Evolutionary conservation across 2,329 filamentous ascomycete species (phyloP).

Genomic region (Geosmithia putterillii): DNA sequence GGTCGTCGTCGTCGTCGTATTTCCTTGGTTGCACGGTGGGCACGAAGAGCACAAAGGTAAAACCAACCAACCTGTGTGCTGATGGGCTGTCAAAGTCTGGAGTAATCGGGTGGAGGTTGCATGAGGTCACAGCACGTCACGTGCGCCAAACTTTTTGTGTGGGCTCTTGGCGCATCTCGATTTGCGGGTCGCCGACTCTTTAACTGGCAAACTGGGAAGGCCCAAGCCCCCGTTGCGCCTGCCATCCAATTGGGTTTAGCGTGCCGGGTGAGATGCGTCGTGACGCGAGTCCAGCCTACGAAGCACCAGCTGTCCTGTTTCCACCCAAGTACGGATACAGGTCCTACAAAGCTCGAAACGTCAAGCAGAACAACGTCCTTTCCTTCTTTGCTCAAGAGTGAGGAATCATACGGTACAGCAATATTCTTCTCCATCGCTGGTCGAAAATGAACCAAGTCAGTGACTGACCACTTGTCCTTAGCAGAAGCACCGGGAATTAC

Average conservation of each 20-base stretch:
- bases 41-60: not conserved
- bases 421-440: not conserved
- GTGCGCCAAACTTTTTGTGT: constrained; percentile 3
- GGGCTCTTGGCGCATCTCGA: not conserved
- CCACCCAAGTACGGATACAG: not conserved
- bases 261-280: not conserved
- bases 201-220: not conserved
- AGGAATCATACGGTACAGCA: not conserved
- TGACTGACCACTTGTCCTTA: not conserved
- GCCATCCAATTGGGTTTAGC: not conserved
- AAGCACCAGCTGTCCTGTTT: constrained; percentile 3
- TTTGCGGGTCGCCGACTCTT: not conserved
- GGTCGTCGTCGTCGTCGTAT: not conserved
- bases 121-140: constrained; percentile 7
- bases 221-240: not conserved
- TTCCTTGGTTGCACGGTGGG: not conserved
- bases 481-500: not conserved
- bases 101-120: not conserved
- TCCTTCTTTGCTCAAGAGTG: not conserved
- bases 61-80: not conserved
- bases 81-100: constrained; percentile 2
- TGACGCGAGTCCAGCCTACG: not conserved
- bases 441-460: not conserved
- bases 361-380: not conserved
- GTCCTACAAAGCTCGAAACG: not conserved